phyloP scores from a whole-genome alignment of 768 basidiomycete species.

The Pleurotus pulmonarius region DNA sequence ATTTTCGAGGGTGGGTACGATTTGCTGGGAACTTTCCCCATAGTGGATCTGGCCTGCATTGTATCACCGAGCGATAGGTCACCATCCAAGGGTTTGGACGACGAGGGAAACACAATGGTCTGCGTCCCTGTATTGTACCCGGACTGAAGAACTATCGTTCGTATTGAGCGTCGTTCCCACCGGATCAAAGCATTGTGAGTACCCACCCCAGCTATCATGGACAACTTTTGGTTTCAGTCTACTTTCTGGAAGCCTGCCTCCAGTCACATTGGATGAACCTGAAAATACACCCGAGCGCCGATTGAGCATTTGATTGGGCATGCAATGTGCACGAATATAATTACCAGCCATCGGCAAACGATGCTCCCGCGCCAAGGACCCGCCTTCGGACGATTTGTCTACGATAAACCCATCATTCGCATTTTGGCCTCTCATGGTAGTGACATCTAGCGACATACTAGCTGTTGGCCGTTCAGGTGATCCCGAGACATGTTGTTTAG shows the following conservation, averaged over 20 bases:
- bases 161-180: neutral
- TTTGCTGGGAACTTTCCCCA: slow-evolving; percentile 5
- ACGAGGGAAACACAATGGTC: neutral
- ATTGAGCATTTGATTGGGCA: neutral
- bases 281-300: neutral
- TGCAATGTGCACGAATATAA: neutral
- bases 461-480: neutral
- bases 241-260: slow-evolving; percentile 5
- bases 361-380: slow-evolving; percentile 2
- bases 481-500: neutral
- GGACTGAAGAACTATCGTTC: neutral
- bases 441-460: neutral
- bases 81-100: neutral
- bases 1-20: neutral
- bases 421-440: neutral
- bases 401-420: neutral
- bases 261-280: slow-evolving; percentile 6
- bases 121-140: neutral
- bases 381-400: slow-evolving; percentile 1
- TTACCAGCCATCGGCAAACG: slow-evolving; percentile 4
- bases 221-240: neutral
- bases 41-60: neutral
- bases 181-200: neutral
- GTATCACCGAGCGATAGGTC: neutral
- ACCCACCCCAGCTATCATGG: slow-evolving; percentile 4